A percentile compares a stretch with the other conserved stretches of the same genome.
Evolutionary conservation across 352 stramenopile genomes (phyloP).

Genomic region (Globisporangium ultimum): DNA sequence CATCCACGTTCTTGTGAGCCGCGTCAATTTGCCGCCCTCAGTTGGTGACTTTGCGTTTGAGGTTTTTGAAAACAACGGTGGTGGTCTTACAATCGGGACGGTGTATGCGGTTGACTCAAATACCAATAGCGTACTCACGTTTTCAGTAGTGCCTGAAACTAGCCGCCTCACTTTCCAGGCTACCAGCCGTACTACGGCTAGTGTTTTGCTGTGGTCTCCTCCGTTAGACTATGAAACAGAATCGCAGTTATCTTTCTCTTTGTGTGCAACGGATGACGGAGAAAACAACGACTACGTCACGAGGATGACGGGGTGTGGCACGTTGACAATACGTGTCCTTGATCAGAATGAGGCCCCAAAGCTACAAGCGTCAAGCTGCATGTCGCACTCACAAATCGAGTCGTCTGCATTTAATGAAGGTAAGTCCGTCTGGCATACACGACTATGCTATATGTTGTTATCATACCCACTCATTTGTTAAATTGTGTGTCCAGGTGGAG

Average conservation of each 20-base stretch:
- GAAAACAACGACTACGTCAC: slow-evolving; percentile 36
- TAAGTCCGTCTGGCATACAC: not conserved
- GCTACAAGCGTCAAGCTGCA: slow-evolving; percentile 12
- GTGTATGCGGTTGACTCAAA: slow-evolving; percentile 33
- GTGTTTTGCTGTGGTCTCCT: slow-evolving; percentile 27
- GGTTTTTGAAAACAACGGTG: slow-evolving; percentile 3
- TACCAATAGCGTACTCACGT: slow-evolving; percentile 33
- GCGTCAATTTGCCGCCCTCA: not conserved
- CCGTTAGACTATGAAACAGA: slow-evolving; percentile 37
- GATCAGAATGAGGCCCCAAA: slow-evolving; percentile 43
- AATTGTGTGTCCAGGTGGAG: not conserved
- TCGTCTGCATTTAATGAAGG: slow-evolving; percentile 5
- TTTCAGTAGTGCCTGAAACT: slow-evolving; percentile 30
- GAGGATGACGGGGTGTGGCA: slow-evolving; percentile 44
- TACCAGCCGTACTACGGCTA: slow-evolving; percentile 19
- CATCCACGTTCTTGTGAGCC: slow-evolving; percentile 5
- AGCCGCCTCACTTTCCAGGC: slow-evolving; percentile 23
- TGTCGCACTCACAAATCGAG: not conserved
- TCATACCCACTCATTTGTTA: too few species aligned
- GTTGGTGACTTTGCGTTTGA: slow-evolving; percentile 10
- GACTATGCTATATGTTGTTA: too few species aligned
- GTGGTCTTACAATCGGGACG: slow-evolving; percentile 26
- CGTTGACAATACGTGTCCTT: slow-evolving; percentile 27
- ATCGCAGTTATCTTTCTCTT: slow-evolving; percentile 20
- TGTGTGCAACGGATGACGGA: slow-evolving; percentile 55